phyloP scores from a whole-genome alignment of 2,329 filamentous ascomycete species.

The Aspergillus sp. region DNA sequence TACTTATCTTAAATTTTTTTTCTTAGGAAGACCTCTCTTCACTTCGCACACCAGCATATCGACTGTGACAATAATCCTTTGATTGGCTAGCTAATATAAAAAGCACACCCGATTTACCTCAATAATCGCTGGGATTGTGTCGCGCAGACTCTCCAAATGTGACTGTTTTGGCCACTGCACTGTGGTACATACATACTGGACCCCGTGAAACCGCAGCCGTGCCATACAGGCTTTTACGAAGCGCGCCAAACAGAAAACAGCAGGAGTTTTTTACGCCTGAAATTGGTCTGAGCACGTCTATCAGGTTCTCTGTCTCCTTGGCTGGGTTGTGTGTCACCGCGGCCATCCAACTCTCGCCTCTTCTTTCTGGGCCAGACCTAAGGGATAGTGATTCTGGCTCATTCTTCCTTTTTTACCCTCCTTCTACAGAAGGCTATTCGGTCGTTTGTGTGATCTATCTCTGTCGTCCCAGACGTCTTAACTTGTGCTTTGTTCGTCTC shows the following conservation, averaged over 20 bases:
- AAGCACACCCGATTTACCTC: background rate
- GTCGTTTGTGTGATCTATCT: constrained; percentile 1
- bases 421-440: background rate
- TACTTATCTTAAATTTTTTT: no score
- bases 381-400: background rate
- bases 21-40: no score
- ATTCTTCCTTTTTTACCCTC: background rate
- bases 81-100: background rate
- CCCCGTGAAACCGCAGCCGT: background rate
- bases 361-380: background rate
- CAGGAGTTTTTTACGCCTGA: background rate
- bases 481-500: background rate
- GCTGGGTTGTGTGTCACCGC: constrained; percentile 1
- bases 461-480: background rate
- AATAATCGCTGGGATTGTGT: background rate
- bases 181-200: background rate
- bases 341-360: background rate
- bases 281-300: background rate
- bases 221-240: background rate
- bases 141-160: background rate
- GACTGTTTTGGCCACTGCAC: background rate
- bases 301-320: background rate
- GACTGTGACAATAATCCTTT: background rate
- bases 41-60: no score
- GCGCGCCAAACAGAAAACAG: background rate